A percentile compares a stretch with the other conserved stretches of the same genome.
Evolutionary conservation across 352 stramenopile species (phyloP).

Genomic region (Globisporangium perplexum): DNA sequence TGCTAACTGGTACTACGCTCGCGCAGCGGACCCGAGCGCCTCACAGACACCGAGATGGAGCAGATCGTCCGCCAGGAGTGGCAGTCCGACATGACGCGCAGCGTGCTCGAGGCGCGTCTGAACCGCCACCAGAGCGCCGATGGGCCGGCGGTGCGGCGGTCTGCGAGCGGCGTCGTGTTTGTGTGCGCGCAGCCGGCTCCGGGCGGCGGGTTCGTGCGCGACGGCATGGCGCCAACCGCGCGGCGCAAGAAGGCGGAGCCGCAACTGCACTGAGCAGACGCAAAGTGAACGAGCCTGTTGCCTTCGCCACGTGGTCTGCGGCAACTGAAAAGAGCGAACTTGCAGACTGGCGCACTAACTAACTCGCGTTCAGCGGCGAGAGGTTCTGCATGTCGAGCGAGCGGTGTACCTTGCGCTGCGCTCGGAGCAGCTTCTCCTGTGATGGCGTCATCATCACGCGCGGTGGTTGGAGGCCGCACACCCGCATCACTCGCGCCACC

Average conservation of each 20-base stretch:
- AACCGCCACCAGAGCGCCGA: slow-evolving; percentile 57
- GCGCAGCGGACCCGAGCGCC: slow-evolving; percentile 10
- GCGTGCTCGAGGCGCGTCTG: slow-evolving; percentile 40
- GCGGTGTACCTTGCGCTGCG: slow-evolving; percentile 7
- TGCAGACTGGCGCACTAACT: neutral
- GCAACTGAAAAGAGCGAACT: too few relatives aligned
- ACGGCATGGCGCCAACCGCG: slow-evolving; percentile 22
- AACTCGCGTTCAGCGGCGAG: neutral
- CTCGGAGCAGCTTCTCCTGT: slow-evolving; percentile 10
- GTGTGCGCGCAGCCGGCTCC: slow-evolving; percentile 21
- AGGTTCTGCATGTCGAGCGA: slow-evolving; percentile 3
- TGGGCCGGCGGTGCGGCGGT: slow-evolving; percentile 47
- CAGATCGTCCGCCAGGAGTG: slow-evolving; percentile 54
- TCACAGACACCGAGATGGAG: slow-evolving; percentile 41
- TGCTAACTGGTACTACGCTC: too few relatives aligned
- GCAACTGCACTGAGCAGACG: neutral
- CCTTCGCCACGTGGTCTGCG: neutral
- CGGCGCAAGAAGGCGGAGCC: slow-evolving; percentile 12
- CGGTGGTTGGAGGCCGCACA: too few relatives aligned
- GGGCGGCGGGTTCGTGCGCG: slow-evolving; percentile 20
- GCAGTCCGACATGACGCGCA: slow-evolving; percentile 53
- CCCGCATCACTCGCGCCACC: too few relatives aligned
- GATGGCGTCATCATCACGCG: too few relatives aligned
- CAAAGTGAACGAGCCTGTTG: neutral
- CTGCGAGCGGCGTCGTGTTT: slow-evolving; percentile 43